Conservation (phyloP, 345 rosid genomes). For the Citrus hindsii region DNA sequence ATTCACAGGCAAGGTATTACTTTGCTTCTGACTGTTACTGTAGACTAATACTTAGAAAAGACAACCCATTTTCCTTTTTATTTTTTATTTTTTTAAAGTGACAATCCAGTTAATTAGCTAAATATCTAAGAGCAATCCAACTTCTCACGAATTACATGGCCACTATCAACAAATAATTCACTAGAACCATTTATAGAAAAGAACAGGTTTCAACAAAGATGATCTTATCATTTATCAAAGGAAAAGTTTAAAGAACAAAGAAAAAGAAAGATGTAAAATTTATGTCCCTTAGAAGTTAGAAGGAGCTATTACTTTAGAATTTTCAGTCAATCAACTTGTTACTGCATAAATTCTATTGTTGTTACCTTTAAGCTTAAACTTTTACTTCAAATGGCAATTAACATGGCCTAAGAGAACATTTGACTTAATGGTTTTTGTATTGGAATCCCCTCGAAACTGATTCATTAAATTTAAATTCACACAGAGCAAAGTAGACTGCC, state of each 20-base stretch:
- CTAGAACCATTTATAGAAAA: background rate
- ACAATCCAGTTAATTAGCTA: background rate
- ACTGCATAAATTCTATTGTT: background rate
- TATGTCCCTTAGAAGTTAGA: background rate
- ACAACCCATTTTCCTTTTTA: background rate
- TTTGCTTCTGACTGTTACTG: background rate
- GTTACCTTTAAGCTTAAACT: background rate
- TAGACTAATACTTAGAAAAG: background rate
- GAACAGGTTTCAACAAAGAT: background rate
- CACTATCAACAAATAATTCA: background rate
- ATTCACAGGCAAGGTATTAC: background rate
- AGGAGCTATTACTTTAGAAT: background rate
- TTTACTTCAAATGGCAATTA: background rate
- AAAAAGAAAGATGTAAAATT: background rate
- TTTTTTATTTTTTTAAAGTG: too few species aligned
- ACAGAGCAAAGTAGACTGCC: background rate
- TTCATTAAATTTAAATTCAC: background rate
- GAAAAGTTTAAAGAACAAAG: background rate
- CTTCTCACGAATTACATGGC: background rate
- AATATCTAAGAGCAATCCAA: background rate
- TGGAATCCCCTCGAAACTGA: background rate
- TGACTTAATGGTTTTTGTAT: background rate
- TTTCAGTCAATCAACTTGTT: background rate
- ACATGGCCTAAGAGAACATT: background rate
- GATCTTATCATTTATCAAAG: background rate